phyloP scores from a whole-genome alignment of 805 yeast species.

The Jamesozyma gamospora region DNA sequence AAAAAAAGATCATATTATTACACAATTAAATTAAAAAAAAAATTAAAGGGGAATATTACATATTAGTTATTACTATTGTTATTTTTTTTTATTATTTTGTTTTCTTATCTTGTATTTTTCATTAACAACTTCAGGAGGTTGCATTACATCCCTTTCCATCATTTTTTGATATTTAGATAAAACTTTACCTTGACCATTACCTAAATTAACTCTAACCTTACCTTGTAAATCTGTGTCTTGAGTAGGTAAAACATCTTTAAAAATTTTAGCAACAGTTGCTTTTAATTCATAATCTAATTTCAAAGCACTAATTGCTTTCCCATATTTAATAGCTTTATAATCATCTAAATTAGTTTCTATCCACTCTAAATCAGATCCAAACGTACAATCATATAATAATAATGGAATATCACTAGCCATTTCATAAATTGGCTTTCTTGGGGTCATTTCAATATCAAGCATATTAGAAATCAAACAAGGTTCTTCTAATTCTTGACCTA shows the following conservation, averaged over 20 bases:
- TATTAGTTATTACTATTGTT: not conserved
- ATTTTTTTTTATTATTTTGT: slow-evolving; percentile 24
- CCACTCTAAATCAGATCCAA: slow-evolving; percentile 63
- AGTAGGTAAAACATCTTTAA: slow-evolving; percentile 32
- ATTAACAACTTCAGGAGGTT: slow-evolving; percentile 61
- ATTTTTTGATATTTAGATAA: slow-evolving; percentile 49
- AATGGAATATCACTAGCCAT: slow-evolving; percentile 89
- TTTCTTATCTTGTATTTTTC: slow-evolving; percentile 41
- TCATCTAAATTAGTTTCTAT: slow-evolving; percentile 20
- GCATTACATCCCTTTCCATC: slow-evolving; percentile 45
- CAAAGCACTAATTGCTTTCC: slow-evolving; percentile 38
- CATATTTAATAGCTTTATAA: slow-evolving; percentile 34
- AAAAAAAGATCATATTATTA: too few relatives aligned
- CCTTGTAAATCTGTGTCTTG: slow-evolving; percentile 16
- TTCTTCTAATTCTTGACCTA: slow-evolving; percentile 68
- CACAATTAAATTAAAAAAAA: too few relatives aligned
- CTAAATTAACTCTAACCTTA: slow-evolving; percentile 41
- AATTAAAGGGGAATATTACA: too few relatives aligned
- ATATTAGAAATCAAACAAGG: slow-evolving; percentile 49
- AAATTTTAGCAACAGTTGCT: slow-evolving; percentile 40
- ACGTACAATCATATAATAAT: slow-evolving; percentile 76
- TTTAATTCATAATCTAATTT: slow-evolving; percentile 52
- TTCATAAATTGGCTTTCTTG: slow-evolving; percentile 68
- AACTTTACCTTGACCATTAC: slow-evolving; percentile 72
- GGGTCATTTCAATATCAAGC: slow-evolving; percentile 45